Base-by-base conservation (phyloP, 1,139 yeast genomes). In the Protomyces inouyei region DNA sequence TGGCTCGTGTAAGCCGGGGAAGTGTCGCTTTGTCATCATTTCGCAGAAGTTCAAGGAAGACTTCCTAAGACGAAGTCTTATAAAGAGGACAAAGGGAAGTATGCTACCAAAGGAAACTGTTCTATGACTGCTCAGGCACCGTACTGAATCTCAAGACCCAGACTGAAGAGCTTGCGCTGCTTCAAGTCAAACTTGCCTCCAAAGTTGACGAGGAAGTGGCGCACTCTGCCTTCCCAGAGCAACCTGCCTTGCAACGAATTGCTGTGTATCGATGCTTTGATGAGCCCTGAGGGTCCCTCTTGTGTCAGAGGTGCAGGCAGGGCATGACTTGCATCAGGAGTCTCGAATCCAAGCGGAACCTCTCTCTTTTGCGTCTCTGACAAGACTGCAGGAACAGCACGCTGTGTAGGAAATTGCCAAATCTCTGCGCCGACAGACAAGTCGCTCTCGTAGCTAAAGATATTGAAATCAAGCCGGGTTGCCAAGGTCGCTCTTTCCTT, bases 391-490 rank as follows among this genome's bases (percentile, higher is more conserved):
- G 6, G 16, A 4, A 28, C 14, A 35, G 18, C 14, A 6, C 3
- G 37, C 12, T 14, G n/a, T 3, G 63, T 43, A 6, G 66, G 76
- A 16, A 67, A 67, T 25, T 77, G 83, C 85, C 93, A 90, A 35
- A 93, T 73, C 72, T 93, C 97, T 71, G 88, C 85, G 1, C 98
- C 98, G 43, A 95, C 75, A 0, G 95, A 85, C 65, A 93, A 76
- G 72, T 93, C 90, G 64, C 97, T 88, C 67, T 89, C 88, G 71
- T 93, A 92, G 0, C 98, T 92, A 73, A 89, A 93, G 63, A 90
- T 78, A 72, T 95, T 95, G 74, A 93, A 93, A 72, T 90, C 97
- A 72, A 91, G 91, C 65, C 88, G 82, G 14, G 85, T 83, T 0
- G 84, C 82, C 8, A 55, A 52, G 2, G 67, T 66, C 23, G 18